Evolutionary conservation across 1,139 yeast species (phyloP).

Genomic region (Diutina sp.): DNA sequence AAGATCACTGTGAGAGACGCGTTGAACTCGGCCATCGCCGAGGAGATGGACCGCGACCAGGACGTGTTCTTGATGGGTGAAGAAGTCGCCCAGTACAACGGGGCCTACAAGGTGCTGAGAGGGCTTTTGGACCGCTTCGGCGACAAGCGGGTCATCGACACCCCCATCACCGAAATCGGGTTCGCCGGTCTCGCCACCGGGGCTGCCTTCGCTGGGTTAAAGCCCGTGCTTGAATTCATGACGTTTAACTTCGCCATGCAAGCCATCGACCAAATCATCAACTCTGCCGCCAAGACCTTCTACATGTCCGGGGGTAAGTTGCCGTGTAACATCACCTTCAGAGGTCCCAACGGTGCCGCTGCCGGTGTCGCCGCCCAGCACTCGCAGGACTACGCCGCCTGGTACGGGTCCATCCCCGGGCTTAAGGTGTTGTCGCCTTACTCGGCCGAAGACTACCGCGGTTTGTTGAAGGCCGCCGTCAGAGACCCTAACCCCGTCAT

Average conservation of each 20-base stretch:
- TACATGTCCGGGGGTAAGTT: slow-evolving; percentile 99
- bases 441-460: slow-evolving; percentile 93
- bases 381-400: slow-evolving; percentile 93
- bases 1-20: slow-evolving; percentile 95
- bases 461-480: slow-evolving; percentile 88
- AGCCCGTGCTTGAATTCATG: slow-evolving; percentile 98
- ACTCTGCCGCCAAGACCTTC: slow-evolving; percentile 97
- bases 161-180: slow-evolving; percentile 99
- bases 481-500: slow-evolving; percentile 98
- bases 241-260: slow-evolving; percentile 99
- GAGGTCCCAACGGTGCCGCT: slow-evolving; percentile 99
- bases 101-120: slow-evolving; percentile 96
- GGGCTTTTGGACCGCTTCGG: slow-evolving; percentile 96
- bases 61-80: slow-evolving; percentile 95
- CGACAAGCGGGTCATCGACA: slow-evolving; percentile 90
- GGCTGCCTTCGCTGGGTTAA: slow-evolving; percentile 92
- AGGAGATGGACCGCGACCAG: slow-evolving; percentile 94
- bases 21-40: slow-evolving; percentile 86
- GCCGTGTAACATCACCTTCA: slow-evolving; percentile 91
- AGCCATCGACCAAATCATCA: slow-evolving; percentile 94
- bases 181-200: slow-evolving; percentile 97
- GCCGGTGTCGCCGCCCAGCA: slow-evolving; percentile 99
- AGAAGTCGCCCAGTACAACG: slow-evolving; percentile 98
- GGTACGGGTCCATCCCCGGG: slow-evolving; percentile 99
- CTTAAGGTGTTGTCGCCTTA: slow-evolving; percentile 92